A percentile compares a stretch with the other conserved stretches of the same genome.
Conservation (phyloP, 495 filamentous ascomycete species). For the Penicillium odoratum region DNA sequence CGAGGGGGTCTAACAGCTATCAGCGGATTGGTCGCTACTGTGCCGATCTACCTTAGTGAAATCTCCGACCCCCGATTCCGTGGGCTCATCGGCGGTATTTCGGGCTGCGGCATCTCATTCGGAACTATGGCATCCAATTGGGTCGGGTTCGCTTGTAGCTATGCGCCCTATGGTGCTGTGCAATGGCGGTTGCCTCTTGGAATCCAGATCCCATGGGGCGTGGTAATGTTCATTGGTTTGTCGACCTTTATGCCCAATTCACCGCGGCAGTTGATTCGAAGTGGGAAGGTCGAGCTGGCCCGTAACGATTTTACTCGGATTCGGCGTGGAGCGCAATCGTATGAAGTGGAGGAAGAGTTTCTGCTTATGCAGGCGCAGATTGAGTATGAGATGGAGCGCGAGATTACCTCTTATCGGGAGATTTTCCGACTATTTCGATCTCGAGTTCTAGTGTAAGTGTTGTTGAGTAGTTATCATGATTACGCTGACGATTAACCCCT, state of each 20-base stretch:
- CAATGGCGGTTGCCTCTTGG: slow-evolving; percentile 60
- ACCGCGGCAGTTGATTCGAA: slow-evolving; percentile 55
- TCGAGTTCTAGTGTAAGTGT: slow-evolving; percentile 48
- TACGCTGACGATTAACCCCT: slow-evolving; percentile 3
- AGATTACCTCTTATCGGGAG: slow-evolving; percentile 53
- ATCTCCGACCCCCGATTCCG: slow-evolving; percentile 54
- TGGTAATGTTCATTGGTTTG: slow-evolving; percentile 56
- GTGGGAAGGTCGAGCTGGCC: slow-evolving; percentile 52
- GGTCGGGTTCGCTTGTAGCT: slow-evolving; percentile 59
- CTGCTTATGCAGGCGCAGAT: slow-evolving; percentile 56
- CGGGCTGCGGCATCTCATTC: slow-evolving; percentile 58
- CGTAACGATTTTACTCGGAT: slow-evolving; percentile 50
- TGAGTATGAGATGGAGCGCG: slow-evolving; percentile 59
- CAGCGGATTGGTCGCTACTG: slow-evolving; percentile 55
- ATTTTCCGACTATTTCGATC: slow-evolving; percentile 53
- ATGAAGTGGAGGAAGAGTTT: slow-evolving; percentile 56
- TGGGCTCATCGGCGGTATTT: slow-evolving; percentile 59
- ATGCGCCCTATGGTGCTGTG: slow-evolving; percentile 51
- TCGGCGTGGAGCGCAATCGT: slow-evolving; percentile 46
- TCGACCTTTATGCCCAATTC: slow-evolving; percentile 61
- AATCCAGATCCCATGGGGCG: slow-evolving; percentile 60
- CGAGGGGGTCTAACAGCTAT: not conserved
- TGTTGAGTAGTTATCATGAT: not conserved
- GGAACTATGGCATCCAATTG: slow-evolving; percentile 60
- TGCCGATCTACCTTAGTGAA: slow-evolving; percentile 60